Evolutionary conservation across 768 basidiomycete species (phyloP).

Genomic region (Rickenella mellea): DNA sequence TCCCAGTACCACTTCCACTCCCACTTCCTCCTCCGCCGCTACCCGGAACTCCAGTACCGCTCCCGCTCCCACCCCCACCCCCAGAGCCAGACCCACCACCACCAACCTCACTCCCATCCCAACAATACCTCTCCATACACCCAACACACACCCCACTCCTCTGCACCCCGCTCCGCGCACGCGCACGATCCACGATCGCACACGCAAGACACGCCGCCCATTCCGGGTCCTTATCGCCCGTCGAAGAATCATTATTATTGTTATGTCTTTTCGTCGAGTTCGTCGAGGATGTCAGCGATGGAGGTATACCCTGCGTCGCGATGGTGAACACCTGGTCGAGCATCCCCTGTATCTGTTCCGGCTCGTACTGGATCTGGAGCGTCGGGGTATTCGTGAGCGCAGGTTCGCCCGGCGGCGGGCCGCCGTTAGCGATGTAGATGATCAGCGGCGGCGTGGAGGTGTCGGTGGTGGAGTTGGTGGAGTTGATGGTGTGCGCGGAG

Average conservation of each 20-base stretch:
- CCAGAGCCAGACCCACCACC: no score
- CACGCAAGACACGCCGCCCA: constrained; percentile 46
- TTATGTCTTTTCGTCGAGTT: no score
- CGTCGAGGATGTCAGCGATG: no score
- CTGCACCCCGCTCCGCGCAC: constrained; percentile 11
- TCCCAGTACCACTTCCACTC: no score
- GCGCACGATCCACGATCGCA: constrained; percentile 38
- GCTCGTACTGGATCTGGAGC: constrained; percentile 24
- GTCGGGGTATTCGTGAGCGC: constrained; percentile 36
- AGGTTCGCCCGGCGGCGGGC: constrained; percentile 27
- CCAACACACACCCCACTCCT: constrained; percentile 15
- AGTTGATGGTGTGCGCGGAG: constrained; percentile 11
- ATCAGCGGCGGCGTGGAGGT: constrained; percentile 31
- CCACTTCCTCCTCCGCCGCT: no score
- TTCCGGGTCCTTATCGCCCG: constrained; percentile 23
- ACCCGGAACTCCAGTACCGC: no score
- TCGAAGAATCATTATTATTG: no score
- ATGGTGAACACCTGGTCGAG: constrained; percentile 34
- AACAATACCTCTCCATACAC: constrained; percentile 22
- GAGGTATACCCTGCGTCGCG: constrained; percentile 33
- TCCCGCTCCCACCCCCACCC: no score
- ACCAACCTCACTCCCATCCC: no score
- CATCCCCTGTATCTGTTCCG: constrained; percentile 30
- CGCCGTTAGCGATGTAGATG: constrained; percentile 52
- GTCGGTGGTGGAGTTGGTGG: no score